A percentile compares a stretch with the other conserved stretches of the same genome.
Evolutionary conservation across 2,329 filamentous ascomycete genomes (phyloP).

Genomic region (Neonectria punicea): DNA sequence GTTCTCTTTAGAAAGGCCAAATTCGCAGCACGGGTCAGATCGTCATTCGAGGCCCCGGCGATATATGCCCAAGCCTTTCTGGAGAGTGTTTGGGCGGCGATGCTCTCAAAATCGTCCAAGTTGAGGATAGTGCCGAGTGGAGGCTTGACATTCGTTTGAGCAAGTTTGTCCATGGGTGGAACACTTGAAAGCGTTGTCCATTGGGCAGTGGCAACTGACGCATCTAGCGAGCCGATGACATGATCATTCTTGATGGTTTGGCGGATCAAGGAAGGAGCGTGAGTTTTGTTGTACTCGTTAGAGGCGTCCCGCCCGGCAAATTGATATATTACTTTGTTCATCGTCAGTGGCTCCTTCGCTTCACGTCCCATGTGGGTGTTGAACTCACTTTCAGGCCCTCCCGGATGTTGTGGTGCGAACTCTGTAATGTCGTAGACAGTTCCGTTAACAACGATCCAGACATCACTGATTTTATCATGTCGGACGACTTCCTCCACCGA

Average conservation of each 20-base stretch:
- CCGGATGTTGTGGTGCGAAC: constrained; percentile 39
- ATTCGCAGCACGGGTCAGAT: constrained; percentile 39
- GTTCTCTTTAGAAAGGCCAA: constrained; percentile 29
- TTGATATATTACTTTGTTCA: constrained; percentile 35
- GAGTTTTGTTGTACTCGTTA: constrained; percentile 36
- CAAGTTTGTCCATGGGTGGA: not conserved
- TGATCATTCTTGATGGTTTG: constrained; percentile 21
- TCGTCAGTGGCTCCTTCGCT: not conserved
- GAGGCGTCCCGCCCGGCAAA: constrained; percentile 42
- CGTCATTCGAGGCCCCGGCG: constrained; percentile 39
- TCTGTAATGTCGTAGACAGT: constrained; percentile 67
- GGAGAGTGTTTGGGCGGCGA: constrained; percentile 26
- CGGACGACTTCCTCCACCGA: constrained; percentile 55
- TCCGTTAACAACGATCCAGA: constrained; percentile 76
- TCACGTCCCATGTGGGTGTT: too few species aligned
- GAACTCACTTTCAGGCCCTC: constrained; percentile 30
- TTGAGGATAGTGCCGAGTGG: constrained; percentile 37
- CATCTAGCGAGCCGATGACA: too few species aligned
- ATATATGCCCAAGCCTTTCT: constrained; percentile 41
- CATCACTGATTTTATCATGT: constrained; percentile 59
- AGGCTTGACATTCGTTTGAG: not conserved
- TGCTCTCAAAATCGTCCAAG: constrained; percentile 40
- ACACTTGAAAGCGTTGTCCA: not conserved
- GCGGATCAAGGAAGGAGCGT: constrained; percentile 35
- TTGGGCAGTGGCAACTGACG: too few species aligned